Evolutionary conservation across 257 asterid species (phyloP).

Genomic region (Sherardia arvensis): DNA sequence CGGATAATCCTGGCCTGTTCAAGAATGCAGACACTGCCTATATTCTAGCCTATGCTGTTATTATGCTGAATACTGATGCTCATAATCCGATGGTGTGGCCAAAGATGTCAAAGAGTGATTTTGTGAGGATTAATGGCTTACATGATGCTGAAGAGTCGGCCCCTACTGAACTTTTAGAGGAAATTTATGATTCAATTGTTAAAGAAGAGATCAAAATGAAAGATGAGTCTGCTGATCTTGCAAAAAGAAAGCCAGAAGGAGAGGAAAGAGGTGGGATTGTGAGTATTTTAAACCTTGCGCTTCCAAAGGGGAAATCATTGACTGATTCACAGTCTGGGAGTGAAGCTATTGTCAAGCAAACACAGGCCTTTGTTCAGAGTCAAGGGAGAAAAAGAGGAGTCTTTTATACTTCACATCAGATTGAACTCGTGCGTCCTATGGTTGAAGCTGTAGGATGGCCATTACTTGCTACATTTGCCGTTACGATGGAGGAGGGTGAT

Average conservation of each 20-base stretch:
- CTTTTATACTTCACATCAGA: conserved; percentile 79
- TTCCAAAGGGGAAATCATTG: conserved; percentile 65
- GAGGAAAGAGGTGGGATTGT: conserved; percentile 81
- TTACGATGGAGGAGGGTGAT: conserved; percentile 97
- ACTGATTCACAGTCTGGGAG: conserved; percentile 76
- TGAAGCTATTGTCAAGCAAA: conserved; percentile 74
- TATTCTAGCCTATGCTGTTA: conserved; percentile 98
- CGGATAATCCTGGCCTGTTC: conserved; percentile 89
- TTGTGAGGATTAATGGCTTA: conserved; percentile 63
- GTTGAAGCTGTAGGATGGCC: conserved; percentile 99
- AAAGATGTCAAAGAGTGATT: conserved; percentile 95
- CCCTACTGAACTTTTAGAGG: conserved; percentile 87
- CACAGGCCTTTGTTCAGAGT: conserved; percentile 70
- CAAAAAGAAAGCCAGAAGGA: conserved; percentile 50
- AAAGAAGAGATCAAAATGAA: conserved; percentile 94
- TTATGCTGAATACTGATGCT: conserved; percentile 98
- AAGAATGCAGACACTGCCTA: conserved; percentile 97
- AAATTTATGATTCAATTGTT: conserved; percentile 88
- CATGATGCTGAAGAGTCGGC: conserved; percentile 94
- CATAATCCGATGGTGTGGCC: conserved; percentile 99
- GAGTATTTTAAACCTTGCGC: conserved; percentile 89
- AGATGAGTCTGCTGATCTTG: conserved; percentile 58
- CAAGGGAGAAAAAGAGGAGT: conserved; percentile 84
- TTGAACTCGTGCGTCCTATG: conserved; percentile 91
- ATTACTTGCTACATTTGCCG: conserved; percentile 94